Evolutionary conservation across 2,329 filamentous ascomycete genomes (phyloP), one percentile per base, ranked within the genome.

Genomic region (Penicillium sp.): DNA sequence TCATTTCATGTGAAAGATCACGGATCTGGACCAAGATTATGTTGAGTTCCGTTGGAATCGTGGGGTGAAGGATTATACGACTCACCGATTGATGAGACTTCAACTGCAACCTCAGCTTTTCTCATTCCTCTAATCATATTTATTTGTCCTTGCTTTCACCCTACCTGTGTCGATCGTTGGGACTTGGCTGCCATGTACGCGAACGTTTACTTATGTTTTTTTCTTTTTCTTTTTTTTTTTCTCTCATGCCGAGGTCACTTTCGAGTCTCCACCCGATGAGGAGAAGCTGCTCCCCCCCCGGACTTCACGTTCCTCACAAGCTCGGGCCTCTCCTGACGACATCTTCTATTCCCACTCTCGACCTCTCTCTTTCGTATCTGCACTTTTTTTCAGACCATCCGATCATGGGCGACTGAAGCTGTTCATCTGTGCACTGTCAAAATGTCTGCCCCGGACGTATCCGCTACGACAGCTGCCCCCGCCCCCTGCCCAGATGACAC

Each of bases 371-470:
- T 35, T 28, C 32, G 40, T 35, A n/a, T 24, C 46, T 34, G 28
- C 28, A 28, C 43, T 7, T 25, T 18, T 33, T 28, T 24, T 38
- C 35, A 29, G 29, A 11, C 29, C 29, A 32, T 32, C 29, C 11
- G 29, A 28, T 18, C 43, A 50, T 50, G 48, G 48, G 43, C 33
- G 36, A 43, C 45, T 47, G 41, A 54, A 43, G 7, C n/a, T 47
- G 38, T 33, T 40, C 39, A 39, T 38, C 40, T 37, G 45, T 45
- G 46, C 26, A 33, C 36, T 35, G 24, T 12, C 42, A 58, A 47
- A 47, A 66, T 67, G 64, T 55, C 62, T 27, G 43, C 51, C 24
- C 46, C 57, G 40, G 56, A 55, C 45, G 49, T 50, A 25, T n/a
- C 40, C 29, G 25, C 55, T 42, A 44, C 36, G 29, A 32, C 7